phyloP scores from a whole-genome alignment of 2,329 filamentous ascomycete genomes.

The Exserohilum turcica region DNA sequence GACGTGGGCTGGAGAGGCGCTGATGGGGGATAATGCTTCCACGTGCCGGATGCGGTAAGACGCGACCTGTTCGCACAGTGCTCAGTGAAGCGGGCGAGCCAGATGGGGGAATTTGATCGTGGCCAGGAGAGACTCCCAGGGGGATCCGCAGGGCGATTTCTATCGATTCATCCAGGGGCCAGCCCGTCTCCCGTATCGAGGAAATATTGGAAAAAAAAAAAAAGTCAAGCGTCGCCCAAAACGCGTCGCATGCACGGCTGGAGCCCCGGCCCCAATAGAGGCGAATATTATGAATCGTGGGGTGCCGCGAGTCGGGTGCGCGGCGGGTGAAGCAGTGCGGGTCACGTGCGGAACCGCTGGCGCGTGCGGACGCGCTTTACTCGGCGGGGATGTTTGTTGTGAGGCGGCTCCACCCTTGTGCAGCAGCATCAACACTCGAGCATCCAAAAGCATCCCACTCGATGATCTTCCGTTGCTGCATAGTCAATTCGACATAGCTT shows the following conservation, averaged over 20 bases:
- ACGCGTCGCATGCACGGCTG: conserved; percentile 8
- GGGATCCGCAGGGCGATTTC: neutral
- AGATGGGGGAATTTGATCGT: conserved; percentile 3
- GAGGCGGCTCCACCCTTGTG: conserved; percentile 17
- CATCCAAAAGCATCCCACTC: conserved; percentile 21
- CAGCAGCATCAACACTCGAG: conserved; percentile 23
- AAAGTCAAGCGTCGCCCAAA: neutral
- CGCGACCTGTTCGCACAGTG: neutral
- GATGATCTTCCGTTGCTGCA: conserved; percentile 25
- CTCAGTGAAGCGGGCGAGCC: conserved; percentile 1
- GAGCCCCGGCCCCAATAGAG: neutral
- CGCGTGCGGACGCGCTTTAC: conserved; percentile 16
- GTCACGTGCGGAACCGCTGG: conserved; percentile 23
- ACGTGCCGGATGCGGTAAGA: conserved; percentile 1
- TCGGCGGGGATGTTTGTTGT: conserved; percentile 25
- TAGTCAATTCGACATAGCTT: conserved; percentile 11
- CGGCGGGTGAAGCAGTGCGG: conserved; percentile 8
- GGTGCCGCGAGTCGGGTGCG: conserved; percentile 7
- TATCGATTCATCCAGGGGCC: neutral
- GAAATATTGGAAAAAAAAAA: neutral
- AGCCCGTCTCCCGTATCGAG: neutral
- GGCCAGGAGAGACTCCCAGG: neutral
- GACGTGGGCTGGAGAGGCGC: conserved; percentile 11
- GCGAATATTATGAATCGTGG: conserved; percentile 5
- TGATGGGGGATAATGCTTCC: conserved; percentile 1